Evolutionary conservation across 495 filamentous ascomycete species (phyloP).

Genomic region (Podospora conica): DNA sequence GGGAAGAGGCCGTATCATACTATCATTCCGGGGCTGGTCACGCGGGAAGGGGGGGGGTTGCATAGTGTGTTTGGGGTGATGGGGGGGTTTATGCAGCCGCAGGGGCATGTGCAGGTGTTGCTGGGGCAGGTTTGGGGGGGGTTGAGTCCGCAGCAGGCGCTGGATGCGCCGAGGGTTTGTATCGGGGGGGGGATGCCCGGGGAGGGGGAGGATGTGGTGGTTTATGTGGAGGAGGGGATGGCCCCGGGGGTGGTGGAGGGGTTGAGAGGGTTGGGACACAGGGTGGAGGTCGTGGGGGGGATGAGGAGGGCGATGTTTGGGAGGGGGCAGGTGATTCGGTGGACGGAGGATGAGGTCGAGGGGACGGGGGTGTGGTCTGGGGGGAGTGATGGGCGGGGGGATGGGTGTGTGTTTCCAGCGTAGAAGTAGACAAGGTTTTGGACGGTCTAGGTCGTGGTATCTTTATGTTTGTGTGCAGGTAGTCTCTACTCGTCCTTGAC

Average conservation of each 20-base stretch:
- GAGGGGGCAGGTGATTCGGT: slow-evolving; percentile 80
- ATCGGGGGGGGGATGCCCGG: slow-evolving; percentile 65
- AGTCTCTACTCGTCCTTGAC: slow-evolving; percentile 19
- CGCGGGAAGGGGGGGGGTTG: slow-evolving; percentile 59
- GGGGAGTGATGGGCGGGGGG: slow-evolving; percentile 83
- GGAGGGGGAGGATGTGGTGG: slow-evolving; percentile 34
- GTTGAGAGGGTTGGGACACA: slow-evolving; percentile 64
- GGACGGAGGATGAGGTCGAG: slow-evolving; percentile 58
- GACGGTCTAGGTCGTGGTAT: slow-evolving; percentile 2
- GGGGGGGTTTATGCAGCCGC: slow-evolving; percentile 99
- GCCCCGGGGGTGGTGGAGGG: slow-evolving; percentile 57
- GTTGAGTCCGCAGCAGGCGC: slow-evolving; percentile 78
- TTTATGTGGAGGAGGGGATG: slow-evolving; percentile 86
- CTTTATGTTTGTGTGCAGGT: slow-evolving; percentile 2
- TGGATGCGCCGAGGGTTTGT: slow-evolving; percentile 85
- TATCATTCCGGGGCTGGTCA: slow-evolving; percentile 90
- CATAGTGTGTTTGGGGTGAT: slow-evolving; percentile 91
- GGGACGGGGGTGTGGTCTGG: slow-evolving; percentile 68
- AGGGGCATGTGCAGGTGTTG: slow-evolving; percentile 93
- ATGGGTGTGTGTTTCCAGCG: slow-evolving; percentile 72
- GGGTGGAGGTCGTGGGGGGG: slow-evolving; percentile 60
- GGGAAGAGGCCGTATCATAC: slow-evolving; percentile 94
- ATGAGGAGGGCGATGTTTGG: slow-evolving; percentile 73
- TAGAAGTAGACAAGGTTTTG: slow-evolving; percentile 18
- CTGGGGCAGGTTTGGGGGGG: slow-evolving; percentile 84